Conservation (phyloP, 768 basidiomycete species). For the Russula virescens region DNA sequence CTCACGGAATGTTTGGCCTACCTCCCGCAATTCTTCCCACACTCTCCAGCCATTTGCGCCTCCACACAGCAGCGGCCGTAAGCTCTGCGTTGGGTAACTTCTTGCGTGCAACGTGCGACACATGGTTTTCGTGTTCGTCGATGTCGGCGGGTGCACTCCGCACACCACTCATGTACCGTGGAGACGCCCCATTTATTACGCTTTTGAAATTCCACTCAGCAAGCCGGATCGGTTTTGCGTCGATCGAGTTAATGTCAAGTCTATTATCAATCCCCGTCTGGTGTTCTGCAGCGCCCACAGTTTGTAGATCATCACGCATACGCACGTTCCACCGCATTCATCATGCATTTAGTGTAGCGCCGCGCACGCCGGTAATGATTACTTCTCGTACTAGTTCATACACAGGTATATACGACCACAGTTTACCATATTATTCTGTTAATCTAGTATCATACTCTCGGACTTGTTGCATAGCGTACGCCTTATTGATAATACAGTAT, state of each 20-base stretch:
- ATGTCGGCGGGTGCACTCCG: background rate
- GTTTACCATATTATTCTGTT: background rate
- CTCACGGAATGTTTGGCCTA: background rate
- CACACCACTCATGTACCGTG: background rate
- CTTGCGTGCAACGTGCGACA: constrained; percentile 12
- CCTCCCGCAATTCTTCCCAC: constrained; percentile 11
- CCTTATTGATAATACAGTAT: background rate
- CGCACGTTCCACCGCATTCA: constrained; percentile 1
- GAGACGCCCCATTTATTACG: constrained; percentile 2
- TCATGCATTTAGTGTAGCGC: background rate
- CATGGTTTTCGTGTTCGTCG: background rate
- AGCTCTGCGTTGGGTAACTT: background rate
- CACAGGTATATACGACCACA: too few relatives aligned
- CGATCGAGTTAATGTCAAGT: background rate
- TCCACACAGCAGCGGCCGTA: background rate
- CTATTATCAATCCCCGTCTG: constrained; percentile 3
- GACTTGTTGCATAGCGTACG: background rate
- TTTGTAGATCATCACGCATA: background rate
- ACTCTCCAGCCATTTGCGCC: background rate
- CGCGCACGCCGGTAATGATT: background rate
- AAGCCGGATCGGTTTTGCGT: constrained; percentile 1
- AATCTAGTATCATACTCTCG: background rate
- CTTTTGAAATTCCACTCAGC: constrained; percentile 10
- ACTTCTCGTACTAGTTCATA: background rate
- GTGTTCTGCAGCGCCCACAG: background rate